phyloP scores from a whole-genome alignment of 306 rosid species.

The Cucumis cinereus region DNA sequence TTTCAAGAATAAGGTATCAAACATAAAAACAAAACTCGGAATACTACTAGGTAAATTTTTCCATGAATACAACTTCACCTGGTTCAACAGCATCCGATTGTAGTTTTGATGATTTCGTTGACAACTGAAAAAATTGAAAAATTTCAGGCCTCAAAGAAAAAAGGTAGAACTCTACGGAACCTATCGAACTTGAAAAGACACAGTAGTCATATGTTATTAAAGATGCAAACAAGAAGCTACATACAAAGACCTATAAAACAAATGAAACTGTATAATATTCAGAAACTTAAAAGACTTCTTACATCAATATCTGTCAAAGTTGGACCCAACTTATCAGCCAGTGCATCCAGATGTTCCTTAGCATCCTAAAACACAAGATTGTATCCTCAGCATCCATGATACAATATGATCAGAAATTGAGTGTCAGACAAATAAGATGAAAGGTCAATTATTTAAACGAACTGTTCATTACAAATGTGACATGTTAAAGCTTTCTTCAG shows the following conservation, averaged over 20 bases:
- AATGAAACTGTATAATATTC: neutral
- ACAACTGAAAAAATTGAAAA: slow-evolving; percentile 45
- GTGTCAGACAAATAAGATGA: neutral
- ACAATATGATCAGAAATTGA: slow-evolving; percentile 3
- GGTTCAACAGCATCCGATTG: slow-evolving; percentile 55
- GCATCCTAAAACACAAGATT: slow-evolving; percentile 65
- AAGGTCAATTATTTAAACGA: neutral
- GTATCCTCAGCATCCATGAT: slow-evolving; percentile 20
- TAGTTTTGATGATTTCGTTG: slow-evolving; percentile 54
- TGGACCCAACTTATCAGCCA: slow-evolving; percentile 90
- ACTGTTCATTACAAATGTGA: neutral
- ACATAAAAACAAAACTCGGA: slow-evolving; percentile 33
- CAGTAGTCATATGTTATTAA: neutral
- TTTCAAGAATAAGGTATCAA: slow-evolving; percentile 24
- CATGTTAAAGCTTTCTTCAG: neutral
- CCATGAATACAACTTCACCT: slow-evolving; percentile 62
- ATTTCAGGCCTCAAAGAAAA: slow-evolving; percentile 11
- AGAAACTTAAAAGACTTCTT: slow-evolving; percentile 21
- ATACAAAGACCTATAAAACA: neutral
- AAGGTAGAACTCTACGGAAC: neutral
- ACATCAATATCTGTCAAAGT: slow-evolving; percentile 87
- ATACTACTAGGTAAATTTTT: slow-evolving; percentile 24
- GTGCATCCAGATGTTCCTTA: slow-evolving; percentile 87
- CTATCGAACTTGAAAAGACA: slow-evolving; percentile 5
- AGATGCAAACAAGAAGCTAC: neutral